Evolutionary conservation across 1,139 yeast genomes (phyloP), one percentile per base, ranked within the genome.

Genomic region (Lodderomyces orthopsilosis): DNA sequence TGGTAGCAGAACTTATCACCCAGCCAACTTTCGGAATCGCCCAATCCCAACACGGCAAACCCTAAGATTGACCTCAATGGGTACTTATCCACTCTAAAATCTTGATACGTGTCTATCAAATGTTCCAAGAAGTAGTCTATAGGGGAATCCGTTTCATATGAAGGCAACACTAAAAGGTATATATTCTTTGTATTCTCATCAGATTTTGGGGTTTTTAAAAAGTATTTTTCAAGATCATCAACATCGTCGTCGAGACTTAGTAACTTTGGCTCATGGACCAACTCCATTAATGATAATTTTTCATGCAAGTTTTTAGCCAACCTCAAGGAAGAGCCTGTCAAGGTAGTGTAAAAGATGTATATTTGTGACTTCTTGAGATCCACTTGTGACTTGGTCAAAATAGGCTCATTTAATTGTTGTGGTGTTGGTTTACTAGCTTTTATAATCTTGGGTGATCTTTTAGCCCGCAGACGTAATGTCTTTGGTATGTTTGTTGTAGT

Each of bases 91-190:
- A 90, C 78, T 52, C 97, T 73, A 67, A 88, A 89, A 61, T 90
- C 97, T 50, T 85, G 83, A 50, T 79, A 81, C 1, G 94, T 88
- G 45, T 90, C 97, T 49, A 79, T 74, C 53, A 90, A 70, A 42
- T 87, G 83, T 56, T 88, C 95, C 46, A 90, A 68, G 61, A 89
- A 89, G 58, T 82, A 90, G 62, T 90, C 98, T 39, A 91, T 75
- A 9, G 97, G 96, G 1, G 95, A 86, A 62, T 90, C 97, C 0
- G 91, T 86, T 54, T 89, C 97, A 59, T 90, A 90, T 0, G 96
- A 88, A 2, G 98, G 98, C 23, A 90, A 70, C 13, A 90, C 88
- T 50, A 90, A 55, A 19, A 91, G 59, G 56, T 88, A 90, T n/a
- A 87, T 66, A 37, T 79, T 70, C 19, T 19, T 23, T 15, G 33